phyloP scores from a whole-genome alignment of 257 asterid species.

The Craterostigma plantagineum region DNA sequence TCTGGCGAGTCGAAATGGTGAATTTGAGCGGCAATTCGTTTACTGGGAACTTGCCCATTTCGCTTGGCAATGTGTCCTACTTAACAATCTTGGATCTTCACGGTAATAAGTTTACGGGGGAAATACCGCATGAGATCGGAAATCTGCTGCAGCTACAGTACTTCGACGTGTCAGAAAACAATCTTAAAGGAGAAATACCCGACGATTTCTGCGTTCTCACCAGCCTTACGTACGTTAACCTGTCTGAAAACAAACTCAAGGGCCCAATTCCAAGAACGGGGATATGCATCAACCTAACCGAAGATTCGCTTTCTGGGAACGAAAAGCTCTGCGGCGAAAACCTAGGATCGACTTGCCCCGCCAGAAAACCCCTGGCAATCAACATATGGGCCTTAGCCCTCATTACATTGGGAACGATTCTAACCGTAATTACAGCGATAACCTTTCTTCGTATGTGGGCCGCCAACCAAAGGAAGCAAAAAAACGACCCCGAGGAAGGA shows the following conservation, averaged over 20 bases:
- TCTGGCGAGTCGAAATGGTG: constrained; percentile 52
- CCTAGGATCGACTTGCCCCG: constrained; percentile 31
- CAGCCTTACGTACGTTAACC: constrained; percentile 23
- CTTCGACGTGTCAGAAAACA: constrained; percentile 55
- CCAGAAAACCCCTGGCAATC: constrained; percentile 15
- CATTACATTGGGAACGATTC: constrained; percentile 17
- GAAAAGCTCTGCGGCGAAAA: constrained; percentile 50
- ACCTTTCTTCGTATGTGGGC: constrained; percentile 28
- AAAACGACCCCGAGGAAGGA: constrained; percentile 17
- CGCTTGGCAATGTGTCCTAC: constrained; percentile 46
- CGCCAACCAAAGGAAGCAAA: constrained; percentile 9
- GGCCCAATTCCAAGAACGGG: constrained; percentile 62
- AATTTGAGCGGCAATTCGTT: constrained; percentile 50
- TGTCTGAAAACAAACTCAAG: constrained; percentile 28
- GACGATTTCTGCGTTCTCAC: constrained; percentile 30
- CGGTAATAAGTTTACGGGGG: constrained; percentile 42
- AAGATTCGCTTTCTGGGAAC: constrained; percentile 38
- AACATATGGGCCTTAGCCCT: constrained; percentile 35
- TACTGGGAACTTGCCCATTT: constrained; percentile 38
- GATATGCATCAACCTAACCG: constrained; percentile 36
- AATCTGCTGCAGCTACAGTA: constrained; percentile 44
- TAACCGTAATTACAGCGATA: constrained; percentile 19
- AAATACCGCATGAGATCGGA: constrained; percentile 44
- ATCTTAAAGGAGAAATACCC: constrained; percentile 44
- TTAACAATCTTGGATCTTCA: constrained; percentile 59